phyloP scores from a whole-genome alignment of 2,329 filamentous ascomycete genomes.

The Hirsutella rhossiliensis region DNA sequence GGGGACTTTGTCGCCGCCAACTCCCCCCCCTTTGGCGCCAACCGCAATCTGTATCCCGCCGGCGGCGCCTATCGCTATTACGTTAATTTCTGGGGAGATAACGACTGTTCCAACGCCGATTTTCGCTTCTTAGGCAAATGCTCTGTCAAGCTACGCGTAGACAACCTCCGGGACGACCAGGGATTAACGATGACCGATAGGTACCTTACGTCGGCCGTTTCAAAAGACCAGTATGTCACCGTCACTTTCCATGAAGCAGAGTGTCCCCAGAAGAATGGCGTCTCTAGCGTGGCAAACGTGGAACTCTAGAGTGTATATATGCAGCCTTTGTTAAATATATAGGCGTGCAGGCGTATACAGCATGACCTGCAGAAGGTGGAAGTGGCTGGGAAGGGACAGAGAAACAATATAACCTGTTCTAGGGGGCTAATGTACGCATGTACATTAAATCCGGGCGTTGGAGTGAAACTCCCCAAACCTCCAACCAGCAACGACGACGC shows the following conservation, averaged over 20 bases:
- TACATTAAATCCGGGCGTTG: too few species aligned
- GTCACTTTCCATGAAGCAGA: neutral
- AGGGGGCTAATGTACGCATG: too few species aligned
- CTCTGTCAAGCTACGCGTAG: neutral
- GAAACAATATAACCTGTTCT: too few species aligned
- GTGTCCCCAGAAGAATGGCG: neutral
- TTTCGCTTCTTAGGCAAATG: neutral
- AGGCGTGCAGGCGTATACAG: too few species aligned
- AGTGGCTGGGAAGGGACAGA: too few species aligned
- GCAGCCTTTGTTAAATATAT: too few species aligned
- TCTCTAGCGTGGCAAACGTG: too few species aligned
- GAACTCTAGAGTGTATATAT: too few species aligned
- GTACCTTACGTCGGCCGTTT: neutral
- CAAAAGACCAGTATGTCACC: neutral
- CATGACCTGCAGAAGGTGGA: too few species aligned
- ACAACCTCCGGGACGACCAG: neutral
- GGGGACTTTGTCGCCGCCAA: neutral
- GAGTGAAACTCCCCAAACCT: too few species aligned
- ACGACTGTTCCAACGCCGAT: neutral
- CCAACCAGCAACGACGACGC: too few species aligned
- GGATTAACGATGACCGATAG: neutral
- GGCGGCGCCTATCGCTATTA: neutral
- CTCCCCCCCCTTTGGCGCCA: neutral
- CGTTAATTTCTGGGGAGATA: constrained; percentile 1
- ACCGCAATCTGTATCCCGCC: neutral